Conservation (phyloP, 768 basidiomycete species). For the Mycena floridula region DNA sequence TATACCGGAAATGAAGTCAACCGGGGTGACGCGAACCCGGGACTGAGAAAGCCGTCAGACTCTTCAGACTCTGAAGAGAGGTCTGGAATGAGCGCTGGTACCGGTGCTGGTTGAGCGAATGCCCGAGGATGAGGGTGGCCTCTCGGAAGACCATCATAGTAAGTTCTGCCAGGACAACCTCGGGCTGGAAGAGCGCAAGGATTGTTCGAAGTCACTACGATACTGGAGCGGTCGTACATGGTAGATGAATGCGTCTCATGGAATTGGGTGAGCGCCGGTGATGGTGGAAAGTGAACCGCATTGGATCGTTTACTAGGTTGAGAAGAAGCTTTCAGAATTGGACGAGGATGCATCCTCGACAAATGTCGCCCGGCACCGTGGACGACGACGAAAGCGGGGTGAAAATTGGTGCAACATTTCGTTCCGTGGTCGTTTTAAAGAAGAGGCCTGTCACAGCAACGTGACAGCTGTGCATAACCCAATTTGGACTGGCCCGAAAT, state of each 20-base stretch:
- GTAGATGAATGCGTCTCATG: slow-evolving; percentile 50
- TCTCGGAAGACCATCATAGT: slow-evolving; percentile 47
- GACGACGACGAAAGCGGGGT: no score
- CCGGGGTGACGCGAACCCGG: not conserved
- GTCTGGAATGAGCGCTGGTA: slow-evolving; percentile 4
- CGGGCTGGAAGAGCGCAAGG: slow-evolving; percentile 74
- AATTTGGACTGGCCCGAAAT: no score
- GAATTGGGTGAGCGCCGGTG: slow-evolving; percentile 43
- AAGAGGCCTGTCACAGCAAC: no score
- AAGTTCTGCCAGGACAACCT: slow-evolving; percentile 70
- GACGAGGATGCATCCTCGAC: slow-evolving; percentile 33
- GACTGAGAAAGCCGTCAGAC: slow-evolving; percentile 9
- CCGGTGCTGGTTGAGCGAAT: not conserved
- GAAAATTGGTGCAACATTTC: no score
- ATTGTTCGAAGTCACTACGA: slow-evolving; percentile 66
- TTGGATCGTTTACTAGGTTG: slow-evolving; percentile 18
- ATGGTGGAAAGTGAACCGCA: slow-evolving; percentile 48
- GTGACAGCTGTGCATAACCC: no score
- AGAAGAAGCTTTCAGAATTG: slow-evolving; percentile 50
- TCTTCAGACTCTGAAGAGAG: slow-evolving; percentile 8
- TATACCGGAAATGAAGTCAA: not conserved
- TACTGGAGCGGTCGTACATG: slow-evolving; percentile 74
- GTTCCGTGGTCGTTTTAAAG: no score
- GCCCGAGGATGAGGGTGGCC: slow-evolving; percentile 9
- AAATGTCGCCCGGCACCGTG: no score